phyloP scores from a whole-genome alignment of 148 eudicot genomes.

The Gaultheria prostrata region DNA sequence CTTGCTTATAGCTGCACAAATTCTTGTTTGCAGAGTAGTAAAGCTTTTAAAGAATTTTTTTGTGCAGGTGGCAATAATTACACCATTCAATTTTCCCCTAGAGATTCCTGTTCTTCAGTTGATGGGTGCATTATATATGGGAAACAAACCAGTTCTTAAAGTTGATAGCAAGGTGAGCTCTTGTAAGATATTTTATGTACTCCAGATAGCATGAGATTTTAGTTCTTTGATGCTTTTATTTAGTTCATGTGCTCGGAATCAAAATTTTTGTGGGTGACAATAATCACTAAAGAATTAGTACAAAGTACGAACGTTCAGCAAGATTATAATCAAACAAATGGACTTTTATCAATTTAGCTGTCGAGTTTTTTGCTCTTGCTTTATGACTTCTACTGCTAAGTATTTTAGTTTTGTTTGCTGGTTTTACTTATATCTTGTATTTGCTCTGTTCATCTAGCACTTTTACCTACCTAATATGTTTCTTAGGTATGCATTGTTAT shows the following conservation, averaged over 20 bases:
- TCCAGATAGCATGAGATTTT: no score
- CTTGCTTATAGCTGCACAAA: background rate
- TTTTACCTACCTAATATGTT: background rate
- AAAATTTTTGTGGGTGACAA: slow-evolving; percentile 53
- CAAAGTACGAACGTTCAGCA: background rate
- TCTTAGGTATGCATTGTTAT: slow-evolving; percentile 82
- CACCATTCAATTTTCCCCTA: no score
- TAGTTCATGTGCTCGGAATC: background rate
- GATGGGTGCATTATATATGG: no score
- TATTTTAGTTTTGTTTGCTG: background rate
- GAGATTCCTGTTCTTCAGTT: no score
- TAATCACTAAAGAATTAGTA: slow-evolving; percentile 35
- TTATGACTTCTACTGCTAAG: background rate
- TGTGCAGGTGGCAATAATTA: no score
- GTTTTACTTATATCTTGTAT: background rate
- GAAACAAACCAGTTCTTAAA: no score
- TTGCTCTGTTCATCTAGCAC: background rate
- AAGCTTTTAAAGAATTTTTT: no score
- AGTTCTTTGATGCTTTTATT: background rate
- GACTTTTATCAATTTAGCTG: background rate
- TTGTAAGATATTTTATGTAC: no score
- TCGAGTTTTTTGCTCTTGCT: background rate
- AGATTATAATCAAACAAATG: background rate
- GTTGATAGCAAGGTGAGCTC: no score
- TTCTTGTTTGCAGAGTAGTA: background rate